Evolutionary conservation across 2,329 filamentous ascomycete genomes (phyloP).

Genomic region (Ceratocystis smalleyi): DNA sequence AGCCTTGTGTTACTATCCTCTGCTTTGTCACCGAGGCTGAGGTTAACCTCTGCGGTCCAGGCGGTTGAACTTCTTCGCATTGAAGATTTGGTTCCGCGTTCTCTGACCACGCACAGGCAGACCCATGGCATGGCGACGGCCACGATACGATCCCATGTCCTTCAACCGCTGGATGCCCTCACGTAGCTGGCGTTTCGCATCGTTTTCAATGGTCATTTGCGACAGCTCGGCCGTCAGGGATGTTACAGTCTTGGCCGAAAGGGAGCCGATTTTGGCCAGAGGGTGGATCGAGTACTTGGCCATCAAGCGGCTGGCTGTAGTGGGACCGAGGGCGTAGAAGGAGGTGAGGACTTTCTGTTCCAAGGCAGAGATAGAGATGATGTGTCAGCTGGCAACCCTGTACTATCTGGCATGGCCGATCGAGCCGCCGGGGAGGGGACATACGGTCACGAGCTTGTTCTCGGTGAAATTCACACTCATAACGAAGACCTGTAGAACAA

Average conservation of each 20-base stretch:
- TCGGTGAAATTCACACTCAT: slow-evolving; percentile 77
- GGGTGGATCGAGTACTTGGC: slow-evolving; percentile 82
- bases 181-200: slow-evolving; percentile 58
- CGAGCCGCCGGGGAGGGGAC: slow-evolving; percentile 17
- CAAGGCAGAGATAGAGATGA: not conserved
- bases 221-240: slow-evolving; percentile 73
- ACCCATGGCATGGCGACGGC: slow-evolving; percentile 80
- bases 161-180: slow-evolving; percentile 77
- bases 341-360: slow-evolving; percentile 55
- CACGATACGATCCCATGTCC: slow-evolving; percentile 82
- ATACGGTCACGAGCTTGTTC: slow-evolving; percentile 66
- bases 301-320: slow-evolving; percentile 57
- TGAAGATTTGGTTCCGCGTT: slow-evolving; percentile 59
- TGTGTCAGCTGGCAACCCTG: not conserved
- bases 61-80: slow-evolving; percentile 46
- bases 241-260: slow-evolving; percentile 62
- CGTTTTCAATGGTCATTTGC: slow-evolving; percentile 86
- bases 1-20: not conserved
- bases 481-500: slow-evolving; percentile 55
- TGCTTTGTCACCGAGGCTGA: not conserved
- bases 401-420: too few species aligned
- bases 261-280: slow-evolving; percentile 57
- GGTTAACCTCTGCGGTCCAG: slow-evolving; percentile 33
- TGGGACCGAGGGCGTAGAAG: slow-evolving; percentile 73
- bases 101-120: slow-evolving; percentile 81